Evolutionary conservation across 2,329 filamentous ascomycete species (phyloP), one percentile per base, ranked within the genome.

Genomic region (Akanthomyces muscarius): DNA sequence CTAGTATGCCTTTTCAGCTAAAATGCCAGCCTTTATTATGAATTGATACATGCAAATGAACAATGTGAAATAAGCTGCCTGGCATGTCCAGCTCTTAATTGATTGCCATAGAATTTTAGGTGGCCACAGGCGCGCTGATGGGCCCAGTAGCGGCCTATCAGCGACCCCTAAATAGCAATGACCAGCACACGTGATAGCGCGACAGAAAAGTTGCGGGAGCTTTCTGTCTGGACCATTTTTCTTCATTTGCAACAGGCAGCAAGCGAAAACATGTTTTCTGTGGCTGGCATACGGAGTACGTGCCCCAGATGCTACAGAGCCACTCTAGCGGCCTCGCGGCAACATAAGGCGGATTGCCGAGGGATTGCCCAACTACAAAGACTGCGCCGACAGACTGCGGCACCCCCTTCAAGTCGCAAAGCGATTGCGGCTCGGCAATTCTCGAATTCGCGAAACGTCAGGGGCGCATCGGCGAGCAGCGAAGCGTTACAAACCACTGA

Each of bases 381-480:
- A n/a, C n/a, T 52, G 47, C 36, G 30, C 14, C 56, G 18, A 44
- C 47, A 52, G n/a, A 33, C 47, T 30, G 57, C 36, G 45, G 42
- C 45, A 53, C 38, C 25, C 21, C n/a, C 16, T 16, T 50, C 41
- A 13, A 30, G 48, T 28, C 61, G 41, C 41, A 45, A 47, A 56
- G 11, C 51, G 1, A 10, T 28, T 67, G 66, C 66, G 68, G 66
- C 67, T 65, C 71, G 71, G 63, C 65, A 59, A 18, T 71, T 76
- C 67, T 74, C 74, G 38, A 69, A 62, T 4, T 72, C 71, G n/a
- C 66, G 65, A 65, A 58, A 42, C 59, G 63, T 68, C 54, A 68
- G 65, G 65, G 68, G 71, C 51, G 68, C 69, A 18, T 64, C 33
- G 28, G 63, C 5, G 13, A 57, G 13, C 23, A 14, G 25, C n/a